Base-by-base conservation (phyloP, 257 asterid genomes). In the Solanum pinnatisectum region DNA sequence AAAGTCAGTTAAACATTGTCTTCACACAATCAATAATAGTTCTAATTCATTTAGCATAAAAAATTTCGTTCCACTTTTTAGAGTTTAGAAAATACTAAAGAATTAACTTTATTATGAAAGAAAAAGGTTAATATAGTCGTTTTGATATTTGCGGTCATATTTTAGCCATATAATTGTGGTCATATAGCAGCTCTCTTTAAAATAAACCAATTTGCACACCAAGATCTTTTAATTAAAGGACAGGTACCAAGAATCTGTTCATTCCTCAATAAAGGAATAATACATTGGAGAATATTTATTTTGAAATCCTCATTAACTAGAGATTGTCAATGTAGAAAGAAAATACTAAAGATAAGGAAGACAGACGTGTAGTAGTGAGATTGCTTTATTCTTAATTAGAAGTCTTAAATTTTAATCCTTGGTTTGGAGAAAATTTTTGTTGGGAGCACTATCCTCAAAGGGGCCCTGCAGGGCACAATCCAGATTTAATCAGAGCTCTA, bases 391-490 rank as follows among this genome's bases (percentile, higher is more conserved):
- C n/a, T 6, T 56, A 18, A 18, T 56, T 2, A 7, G 1, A 56
- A 0, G 11, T 56, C 65, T 56, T 3, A 56, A 1, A 56, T 56
- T 56, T 0, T 0, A 56, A 7, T 20, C 1, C 1, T 3, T 20
- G 5, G 4, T 56, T 56, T 18, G n/a, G 25, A 56, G 4, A 7
- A 56, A 56, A 3, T 0, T 0, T 0, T 18, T 56, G 11, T 18
- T 56, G 65, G 5, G 5, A 56, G 0, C 25, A 7, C 2, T 20
- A 56, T 7, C 2, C n/a, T 0, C 10, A 3, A 56, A 3, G 0
- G 25, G 25, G 2, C 0, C n/a, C 5, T 20, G 5, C 4, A 49
- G 22, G 0, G 2, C 22, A 15, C 59, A 8, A 5, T 49, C 59
- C 1, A 49, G 1, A 49, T 49, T 49, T 49, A 15, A 15, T 49